Base-by-base conservation (phyloP, 805 yeast species). In the Huiozyma sinensis region DNA sequence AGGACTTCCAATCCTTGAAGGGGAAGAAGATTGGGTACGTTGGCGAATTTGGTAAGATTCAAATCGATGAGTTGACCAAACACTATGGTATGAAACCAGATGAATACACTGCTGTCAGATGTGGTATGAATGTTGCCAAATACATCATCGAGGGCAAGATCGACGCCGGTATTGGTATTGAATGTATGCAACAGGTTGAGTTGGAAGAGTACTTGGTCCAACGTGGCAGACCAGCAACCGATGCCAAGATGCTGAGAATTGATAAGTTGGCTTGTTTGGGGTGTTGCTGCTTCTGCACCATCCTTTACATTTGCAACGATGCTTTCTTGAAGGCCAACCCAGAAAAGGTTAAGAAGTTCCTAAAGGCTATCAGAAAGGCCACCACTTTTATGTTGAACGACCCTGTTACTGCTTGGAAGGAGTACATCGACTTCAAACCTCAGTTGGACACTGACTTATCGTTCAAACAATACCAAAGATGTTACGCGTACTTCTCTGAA, bases 61-160 rank as follows among this genome's bases (percentile, higher is more conserved):
- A 75, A 57, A 59, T 75, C 42, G 79, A 75, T 50, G 79, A 75
- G 53, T 64, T 75, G 54, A 72, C 77, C 51, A 67, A 70, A 50
- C 73, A 75, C 58, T 74, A 69, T 52, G 78, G 78, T 28, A 72
- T 75, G 77, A 66, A 69, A 27, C 78, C 78, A 10, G 60, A 62
- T 32, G 79, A 75, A 54, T 75, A 75, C 58, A 72, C 77, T 38
- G 77, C 79, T 7, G 75, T 75, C 44, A 67, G 79, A 58, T 72
- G 77, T 50, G 79, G 79, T 44, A 75, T 75, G 79, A 75, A 75
- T 52, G 78, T 75, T 39, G 76, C 79, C 47, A 73, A 72, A 54
- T 68, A 68, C 51, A 74, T 75, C 51, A 70, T 75, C 43, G 76
- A 73, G 42, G 79, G 78, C 33, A 66, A 68, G 50, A 72, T 75